phyloP scores from a whole-genome alignment of 2,329 filamentous ascomycete species.

The Cladosporium sp. region DNA sequence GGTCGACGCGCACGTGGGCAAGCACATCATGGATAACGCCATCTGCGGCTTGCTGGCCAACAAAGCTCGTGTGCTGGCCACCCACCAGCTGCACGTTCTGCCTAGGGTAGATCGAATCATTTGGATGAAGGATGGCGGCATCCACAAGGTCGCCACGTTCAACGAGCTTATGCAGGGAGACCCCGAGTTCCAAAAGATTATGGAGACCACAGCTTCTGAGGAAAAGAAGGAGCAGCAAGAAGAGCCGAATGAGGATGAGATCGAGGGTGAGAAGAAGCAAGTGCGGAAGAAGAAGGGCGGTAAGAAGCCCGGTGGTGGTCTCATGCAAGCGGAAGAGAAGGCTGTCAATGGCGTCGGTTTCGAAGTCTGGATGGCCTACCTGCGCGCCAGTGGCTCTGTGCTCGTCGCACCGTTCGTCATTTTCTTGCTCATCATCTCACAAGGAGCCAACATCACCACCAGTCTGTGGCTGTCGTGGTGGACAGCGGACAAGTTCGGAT shows the following conservation, averaged over 20 bases:
- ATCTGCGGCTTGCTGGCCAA: conserved; percentile 82
- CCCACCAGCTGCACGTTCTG: conserved; percentile 90
- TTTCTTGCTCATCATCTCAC: conserved; percentile 61
- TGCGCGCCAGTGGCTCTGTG: conserved; percentile 66
- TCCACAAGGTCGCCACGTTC: conserved; percentile 83
- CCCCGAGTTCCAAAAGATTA: conserved; percentile 70
- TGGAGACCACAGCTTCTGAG: conserved; percentile 71
- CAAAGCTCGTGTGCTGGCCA: conserved; percentile 87
- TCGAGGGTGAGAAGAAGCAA: conserved; percentile 53
- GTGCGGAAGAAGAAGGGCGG: conserved; percentile 47
- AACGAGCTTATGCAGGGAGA: conserved; percentile 77
- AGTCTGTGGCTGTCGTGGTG: conserved; percentile 92
- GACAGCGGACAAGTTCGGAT: conserved; percentile 71
- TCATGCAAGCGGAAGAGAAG: conserved; percentile 71
- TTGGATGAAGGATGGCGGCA: conserved; percentile 81
- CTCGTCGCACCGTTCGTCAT: conserved; percentile 61
- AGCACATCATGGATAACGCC: conserved; percentile 82
- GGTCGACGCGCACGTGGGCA: conserved; percentile 54
- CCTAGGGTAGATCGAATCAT: conserved; percentile 86
- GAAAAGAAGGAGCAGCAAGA: conserved; percentile 46
- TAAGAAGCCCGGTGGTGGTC: conserved; percentile 44
- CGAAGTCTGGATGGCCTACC: conserved; percentile 72
- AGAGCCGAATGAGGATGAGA: conserved; percentile 40
- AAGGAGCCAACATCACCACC: conserved; percentile 79
- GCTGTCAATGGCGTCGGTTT: conserved; percentile 72